These are phyloP conservation scores for Dothistroma septosporum DNA, from an alignment of 2,329 filamentous ascomycete genomes.

Conservation along the genomic window DNA sequence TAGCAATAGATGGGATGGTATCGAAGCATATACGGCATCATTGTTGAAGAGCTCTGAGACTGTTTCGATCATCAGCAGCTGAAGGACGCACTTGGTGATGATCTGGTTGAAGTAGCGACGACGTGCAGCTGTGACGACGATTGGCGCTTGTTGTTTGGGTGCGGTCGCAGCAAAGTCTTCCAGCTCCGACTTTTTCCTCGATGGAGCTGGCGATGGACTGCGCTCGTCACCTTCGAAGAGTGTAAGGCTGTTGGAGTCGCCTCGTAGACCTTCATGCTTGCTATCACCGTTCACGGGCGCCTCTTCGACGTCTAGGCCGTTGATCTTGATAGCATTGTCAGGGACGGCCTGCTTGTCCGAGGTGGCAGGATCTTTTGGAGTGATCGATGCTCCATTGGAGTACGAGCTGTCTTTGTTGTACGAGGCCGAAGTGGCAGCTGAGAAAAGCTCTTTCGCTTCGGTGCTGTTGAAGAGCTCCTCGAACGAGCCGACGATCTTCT, in stretches of 20 bases:
- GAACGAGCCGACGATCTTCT: conserved; percentile 90
- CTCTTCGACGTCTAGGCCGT: conserved; percentile 29
- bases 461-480: conserved; percentile 93
- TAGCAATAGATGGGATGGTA: conserved; percentile 83
- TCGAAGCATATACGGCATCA: conserved; percentile 87
- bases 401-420: conserved; percentile 27
- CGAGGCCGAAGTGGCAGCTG: conserved; percentile 57
- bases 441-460: conserved; percentile 92
- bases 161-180: conserved; percentile 80
- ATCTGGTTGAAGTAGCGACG: conserved; percentile 98
- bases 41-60: conserved; percentile 98
- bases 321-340: conserved; percentile 43
- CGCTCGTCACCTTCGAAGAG: conserved; percentile 17
- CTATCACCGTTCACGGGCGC: conserved; percentile 21
- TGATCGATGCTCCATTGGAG: conserved; percentile 21
- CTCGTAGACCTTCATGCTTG: conserved; percentile 11
- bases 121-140: conserved; percentile 87
- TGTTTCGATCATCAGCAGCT: conserved; percentile 98
- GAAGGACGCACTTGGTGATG: conserved; percentile 95
- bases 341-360: conserved; percentile 20
- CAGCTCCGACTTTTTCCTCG: conserved; percentile 46
- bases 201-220: conserved; percentile 14
- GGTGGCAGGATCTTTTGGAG: conserved; percentile 12
- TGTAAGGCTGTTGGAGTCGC: conserved; percentile 16
- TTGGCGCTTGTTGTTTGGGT: conserved; percentile 68